These are phyloP conservation scores for Trichaptum fuscoviolaceum DNA, from an alignment of 768 basidiomycete genomes.

Conservation along the genomic window DNA sequence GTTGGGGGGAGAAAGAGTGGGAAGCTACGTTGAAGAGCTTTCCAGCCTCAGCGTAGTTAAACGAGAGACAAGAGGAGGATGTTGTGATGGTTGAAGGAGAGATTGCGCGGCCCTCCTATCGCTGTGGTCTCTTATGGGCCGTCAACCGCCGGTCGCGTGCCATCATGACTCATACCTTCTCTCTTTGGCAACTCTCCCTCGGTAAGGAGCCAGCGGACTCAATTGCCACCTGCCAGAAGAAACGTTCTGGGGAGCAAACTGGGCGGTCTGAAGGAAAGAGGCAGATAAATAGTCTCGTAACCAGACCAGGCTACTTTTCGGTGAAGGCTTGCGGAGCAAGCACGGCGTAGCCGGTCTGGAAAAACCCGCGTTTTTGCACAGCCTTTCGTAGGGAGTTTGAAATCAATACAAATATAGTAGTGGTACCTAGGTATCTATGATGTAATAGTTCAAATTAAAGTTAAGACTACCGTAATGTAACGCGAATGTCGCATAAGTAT, in stretches of 20 bases:
- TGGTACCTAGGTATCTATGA: too few relatives aligned
- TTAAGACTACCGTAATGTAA: too few relatives aligned
- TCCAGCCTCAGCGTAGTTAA: background rate
- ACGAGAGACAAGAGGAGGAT: constrained; percentile 1
- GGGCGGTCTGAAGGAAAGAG: background rate
- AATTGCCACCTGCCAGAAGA: background rate
- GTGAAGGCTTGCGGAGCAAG: too few relatives aligned
- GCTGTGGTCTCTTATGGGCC: background rate
- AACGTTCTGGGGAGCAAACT: background rate
- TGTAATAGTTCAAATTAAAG: too few relatives aligned
- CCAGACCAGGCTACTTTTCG: too few relatives aligned
- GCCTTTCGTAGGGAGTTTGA: too few relatives aligned
- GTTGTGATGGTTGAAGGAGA: background rate
- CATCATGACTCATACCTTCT: background rate
- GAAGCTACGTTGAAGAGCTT: background rate
- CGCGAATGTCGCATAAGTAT: too few relatives aligned
- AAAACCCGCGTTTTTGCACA: too few relatives aligned
- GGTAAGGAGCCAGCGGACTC: background rate
- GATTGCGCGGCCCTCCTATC: constrained; percentile 1
- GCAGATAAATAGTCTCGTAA: background rate
- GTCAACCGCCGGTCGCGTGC: constrained; percentile 1
- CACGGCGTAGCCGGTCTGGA: too few relatives aligned
- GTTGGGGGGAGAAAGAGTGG: constrained; percentile 1
- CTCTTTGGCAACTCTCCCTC: background rate
- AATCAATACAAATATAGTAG: too few relatives aligned